These are phyloP conservation scores for Boechera retrofracta DNA, from an alignment of 345 rosid genomes.

Conservation along the genomic window DNA sequence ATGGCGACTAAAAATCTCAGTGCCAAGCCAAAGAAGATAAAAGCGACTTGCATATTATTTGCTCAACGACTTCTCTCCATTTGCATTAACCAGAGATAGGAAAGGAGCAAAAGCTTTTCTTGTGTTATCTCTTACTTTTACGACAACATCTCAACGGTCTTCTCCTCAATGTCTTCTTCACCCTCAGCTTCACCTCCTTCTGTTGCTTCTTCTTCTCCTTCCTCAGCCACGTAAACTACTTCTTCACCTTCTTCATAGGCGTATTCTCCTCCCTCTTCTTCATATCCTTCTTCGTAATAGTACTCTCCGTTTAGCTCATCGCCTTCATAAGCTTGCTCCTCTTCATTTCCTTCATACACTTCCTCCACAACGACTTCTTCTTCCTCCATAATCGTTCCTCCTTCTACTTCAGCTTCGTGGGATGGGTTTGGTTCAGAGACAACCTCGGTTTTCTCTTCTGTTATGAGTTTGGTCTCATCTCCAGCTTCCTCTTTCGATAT, in stretches of 20 bases:
- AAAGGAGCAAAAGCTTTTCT: background rate
- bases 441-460: constrained; percentile 48
- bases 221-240: constrained; percentile 41
- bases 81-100: constrained; percentile 22
- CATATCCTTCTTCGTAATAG: constrained; percentile 69
- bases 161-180: constrained; percentile 65
- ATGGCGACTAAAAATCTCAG: constrained; percentile 45
- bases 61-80: constrained; percentile 20
- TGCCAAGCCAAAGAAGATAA: constrained; percentile 42
- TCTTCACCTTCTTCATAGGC: constrained; percentile 68
- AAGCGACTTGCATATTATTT: constrained; percentile 18
- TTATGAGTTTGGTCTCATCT: constrained; percentile 46
- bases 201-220: constrained; percentile 49
- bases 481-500: constrained; percentile 43
- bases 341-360: constrained; percentile 58
- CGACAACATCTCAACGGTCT: constrained; percentile 63
- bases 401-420: constrained; percentile 47
- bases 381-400: constrained; percentile 47
- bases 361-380: constrained; percentile 55
- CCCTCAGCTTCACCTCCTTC: constrained; percentile 51
- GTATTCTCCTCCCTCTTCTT: constrained; percentile 62
- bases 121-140: constrained; percentile 38
- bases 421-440: constrained; percentile 41
- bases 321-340: constrained; percentile 70
- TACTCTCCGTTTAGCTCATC: constrained; percentile 62